Base-by-base conservation (phyloP, 192 early-diverging fungal species). In the Funneliformis mosseae region DNA sequence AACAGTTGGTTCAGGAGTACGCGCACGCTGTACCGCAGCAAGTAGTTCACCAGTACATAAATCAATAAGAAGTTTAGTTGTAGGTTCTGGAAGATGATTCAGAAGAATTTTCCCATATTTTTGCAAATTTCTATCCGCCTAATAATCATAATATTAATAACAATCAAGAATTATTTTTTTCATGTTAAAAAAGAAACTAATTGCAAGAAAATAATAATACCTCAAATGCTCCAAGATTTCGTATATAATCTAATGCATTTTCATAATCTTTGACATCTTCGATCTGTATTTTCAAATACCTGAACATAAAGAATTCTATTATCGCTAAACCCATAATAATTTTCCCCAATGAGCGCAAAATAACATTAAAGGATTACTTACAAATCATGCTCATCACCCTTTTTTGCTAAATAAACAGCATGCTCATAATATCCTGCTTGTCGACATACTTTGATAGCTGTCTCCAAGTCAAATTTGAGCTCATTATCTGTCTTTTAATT, bases 391-490 rank as follows among this genome's bases (percentile, higher is more conserved):
- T 94, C 92, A 25, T 90, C 84, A 81, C 93, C 96, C 81, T 92
- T 92, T 82, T 93, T 90, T 5, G 97, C 95, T 50, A 99, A 83
- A 69, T 92, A 93, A n/a, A 97, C 89, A n/a, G 96, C 96, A 76
- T 98, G 96, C 42, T 94, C 90, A 80, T 90, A 91, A 84, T 96
- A 98, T 0, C 96, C 95, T 0, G 96, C 94, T 77, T 95, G 94
- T 18, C 96, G 88, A 83, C 97, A 98, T 14, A 97, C 96, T 62
- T 91, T 88, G 76, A 99, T 97, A 39, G 96, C 98, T 0, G 96
- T 98, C 71, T 97, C 96, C 9, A 98, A 87, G 80, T 99, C 98
- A 84, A 99, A 99, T 33, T 90, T 91, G 68, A 93, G 86, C 68
- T 96, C 92, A 23, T 86, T 90, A 80, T 93, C 92, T 12, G 90